Base-by-base conservation (phyloP, 148 eudicot genomes). In the Rheum nobile region DNA sequence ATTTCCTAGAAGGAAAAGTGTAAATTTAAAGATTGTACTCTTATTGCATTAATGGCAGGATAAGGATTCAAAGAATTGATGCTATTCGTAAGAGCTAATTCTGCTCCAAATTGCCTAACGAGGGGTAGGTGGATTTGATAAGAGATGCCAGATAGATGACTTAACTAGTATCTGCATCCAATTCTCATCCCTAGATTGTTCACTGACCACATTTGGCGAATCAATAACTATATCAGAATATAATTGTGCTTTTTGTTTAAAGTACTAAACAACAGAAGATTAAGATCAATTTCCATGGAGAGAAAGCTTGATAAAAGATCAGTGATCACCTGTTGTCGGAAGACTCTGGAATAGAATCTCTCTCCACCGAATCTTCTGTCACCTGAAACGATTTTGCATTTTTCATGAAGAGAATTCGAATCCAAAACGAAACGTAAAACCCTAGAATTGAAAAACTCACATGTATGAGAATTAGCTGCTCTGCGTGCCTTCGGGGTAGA, bases 121-220 rank as follows among this genome's bases (percentile, higher is more conserved):
- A 65, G 70, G 41, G 39, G 70, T 32, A 13, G 70, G 70, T 65
- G 70, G 70, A 61, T 61, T 61, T 61, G 67, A 61, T 14, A 61
- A 61, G 67, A 65, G 70, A 65, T 65, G 70, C 41, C 70, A 65
- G 6, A 65, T 32, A 32, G 39, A 31, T 65, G 70, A 32, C 41
- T 13, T 32, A 65, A 32, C 67, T 34, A 32, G 70, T n/a, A 65
- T 65, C 32, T 32, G 70, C 70, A 65, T 65, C 70, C 32, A 65
- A 65, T 65, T 65, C 70, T 7, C 39, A 65, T 34, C 21, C 70
- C 17, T 61, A 28, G 17, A 61, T 61, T 61, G 37, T 61, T 61
- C 67, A 61, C 35, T 29, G 17, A 61, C 37, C 67, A 28, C 37
- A 65, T 65, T 55, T 65, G 39, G 70, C 22, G 70, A 65, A 65